These are phyloP conservation scores for Voacanga thouarsii DNA, from an alignment of 257 asterid genomes.

Conservation along the genomic window DNA sequence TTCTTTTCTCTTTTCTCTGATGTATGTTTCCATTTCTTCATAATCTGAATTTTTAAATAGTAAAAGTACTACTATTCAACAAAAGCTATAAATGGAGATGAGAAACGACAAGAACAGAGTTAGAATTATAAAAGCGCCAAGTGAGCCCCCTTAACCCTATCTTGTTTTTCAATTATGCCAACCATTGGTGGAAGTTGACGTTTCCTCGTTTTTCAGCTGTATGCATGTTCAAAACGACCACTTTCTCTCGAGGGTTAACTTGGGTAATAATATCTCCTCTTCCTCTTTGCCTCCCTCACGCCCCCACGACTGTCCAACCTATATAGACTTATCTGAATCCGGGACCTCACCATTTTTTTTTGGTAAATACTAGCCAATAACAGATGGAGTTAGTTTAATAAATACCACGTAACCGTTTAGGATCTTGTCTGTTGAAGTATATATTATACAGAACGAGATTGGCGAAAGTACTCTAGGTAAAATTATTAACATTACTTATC, in stretches of 20 bases:
- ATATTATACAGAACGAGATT: too few species aligned
- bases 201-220: conserved; percentile 33
- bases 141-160: conserved; percentile 12
- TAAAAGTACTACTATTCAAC: neutral
- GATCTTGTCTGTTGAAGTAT: too few species aligned
- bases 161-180: conserved; percentile 25
- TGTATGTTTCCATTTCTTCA: conserved; percentile 2
- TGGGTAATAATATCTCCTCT: conserved; percentile 9
- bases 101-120: conserved; percentile 8
- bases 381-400: neutral
- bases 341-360: neutral
- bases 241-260: conserved; percentile 14
- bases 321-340: neutral
- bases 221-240: conserved; percentile 3
- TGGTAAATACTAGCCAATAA: neutral
- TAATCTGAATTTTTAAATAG: neutral
- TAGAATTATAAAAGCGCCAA: conserved; percentile 17
- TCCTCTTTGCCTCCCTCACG: neutral
- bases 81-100: neutral
- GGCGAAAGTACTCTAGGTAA: too few species aligned
- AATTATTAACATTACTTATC: too few species aligned
- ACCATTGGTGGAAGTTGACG: conserved; percentile 27
- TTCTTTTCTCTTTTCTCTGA: neutral
- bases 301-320: neutral
- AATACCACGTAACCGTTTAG: neutral